Evolutionary conservation across 345 rosid genomes (phyloP).

Genomic region (Anastatica hierochuntica): DNA sequence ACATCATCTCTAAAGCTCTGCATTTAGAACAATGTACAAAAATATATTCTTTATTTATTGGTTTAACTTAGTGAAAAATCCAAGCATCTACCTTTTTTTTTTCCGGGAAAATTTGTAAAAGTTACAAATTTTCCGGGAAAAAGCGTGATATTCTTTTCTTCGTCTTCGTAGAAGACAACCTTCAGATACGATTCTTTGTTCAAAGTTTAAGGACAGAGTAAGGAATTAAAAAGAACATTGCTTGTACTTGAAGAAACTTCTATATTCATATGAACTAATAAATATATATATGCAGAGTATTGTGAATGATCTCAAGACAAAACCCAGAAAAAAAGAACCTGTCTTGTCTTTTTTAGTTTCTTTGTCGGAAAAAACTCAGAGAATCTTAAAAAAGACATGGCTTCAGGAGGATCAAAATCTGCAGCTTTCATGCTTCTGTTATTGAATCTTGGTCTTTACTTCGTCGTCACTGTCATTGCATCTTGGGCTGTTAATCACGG

Average conservation of each 20-base stretch:
- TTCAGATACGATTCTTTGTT: constrained; percentile 23
- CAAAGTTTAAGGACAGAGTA: constrained; percentile 11
- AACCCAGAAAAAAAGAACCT: neutral
- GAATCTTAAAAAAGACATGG: constrained; percentile 32
- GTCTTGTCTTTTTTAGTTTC: neutral
- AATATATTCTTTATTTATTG: constrained; percentile 11
- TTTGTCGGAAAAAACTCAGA: constrained; percentile 15
- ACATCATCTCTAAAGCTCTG: constrained; percentile 2
- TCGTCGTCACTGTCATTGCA: constrained; percentile 48
- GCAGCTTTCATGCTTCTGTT: constrained; percentile 51
- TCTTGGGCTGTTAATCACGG: constrained; percentile 77
- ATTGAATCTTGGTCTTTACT: constrained; percentile 60
- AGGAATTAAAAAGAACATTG: constrained; percentile 27
- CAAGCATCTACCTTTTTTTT: neutral
- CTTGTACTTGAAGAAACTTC: constrained; percentile 36
- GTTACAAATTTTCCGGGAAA: neutral
- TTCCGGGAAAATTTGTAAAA: neutral
- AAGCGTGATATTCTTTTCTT: neutral
- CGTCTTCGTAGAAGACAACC: constrained; percentile 14
- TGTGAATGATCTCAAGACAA: constrained; percentile 18
- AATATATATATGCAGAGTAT: constrained; percentile 1
- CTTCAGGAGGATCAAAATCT: constrained; percentile 54
- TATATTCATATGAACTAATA: constrained; percentile 5
- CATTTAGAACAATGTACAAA: constrained; percentile 10
- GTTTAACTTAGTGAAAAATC: neutral